phyloP scores from a whole-genome alignment of 345 rosid species.

The Boechera retrofracta region DNA sequence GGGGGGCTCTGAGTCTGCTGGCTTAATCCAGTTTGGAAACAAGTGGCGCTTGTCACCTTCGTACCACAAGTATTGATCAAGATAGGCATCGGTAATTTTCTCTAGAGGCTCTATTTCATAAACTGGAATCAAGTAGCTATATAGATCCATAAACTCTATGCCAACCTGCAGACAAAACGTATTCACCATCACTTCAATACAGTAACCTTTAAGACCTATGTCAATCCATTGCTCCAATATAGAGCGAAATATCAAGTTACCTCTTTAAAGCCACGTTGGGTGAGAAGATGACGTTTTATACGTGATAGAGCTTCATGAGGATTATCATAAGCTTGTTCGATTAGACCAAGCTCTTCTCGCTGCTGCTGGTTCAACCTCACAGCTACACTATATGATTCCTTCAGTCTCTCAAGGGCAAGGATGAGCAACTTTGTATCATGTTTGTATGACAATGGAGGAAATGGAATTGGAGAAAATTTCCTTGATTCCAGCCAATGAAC shows the following conservation, averaged over 20 bases:
- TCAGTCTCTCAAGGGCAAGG: constrained; percentile 96
- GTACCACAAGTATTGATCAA: constrained; percentile 98
- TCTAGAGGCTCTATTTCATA: constrained; percentile 99
- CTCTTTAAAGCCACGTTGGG: constrained; percentile 98
- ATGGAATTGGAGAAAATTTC: constrained; percentile 96
- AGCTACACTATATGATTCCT: constrained; percentile 99
- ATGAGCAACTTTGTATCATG: constrained; percentile 98
- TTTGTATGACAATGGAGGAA: constrained; percentile 97
- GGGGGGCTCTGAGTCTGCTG: constrained; percentile 99
- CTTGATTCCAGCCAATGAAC: constrained; percentile 99
- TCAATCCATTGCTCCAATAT: constrained; percentile 14
- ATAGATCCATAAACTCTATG: constrained; percentile 98
- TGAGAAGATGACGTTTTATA: constrained; percentile 97
- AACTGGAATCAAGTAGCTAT: constrained; percentile 97
- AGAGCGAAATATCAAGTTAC: constrained; percentile 48
- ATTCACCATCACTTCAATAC: constrained; percentile 16
- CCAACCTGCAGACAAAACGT: constrained; percentile 56
- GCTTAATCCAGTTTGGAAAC: constrained; percentile 99
- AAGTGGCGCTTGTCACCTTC: constrained; percentile 99
- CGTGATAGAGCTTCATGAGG: constrained; percentile 98
- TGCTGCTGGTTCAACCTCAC: constrained; percentile 97
- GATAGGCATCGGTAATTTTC: constrained; percentile 98
- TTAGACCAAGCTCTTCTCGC: constrained; percentile 98
- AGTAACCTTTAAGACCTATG: background rate
- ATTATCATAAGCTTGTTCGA: constrained; percentile 99